Evolutionary conservation across 2,329 filamentous ascomycete genomes (phyloP).

Genomic region (Coniella lustricola): DNA sequence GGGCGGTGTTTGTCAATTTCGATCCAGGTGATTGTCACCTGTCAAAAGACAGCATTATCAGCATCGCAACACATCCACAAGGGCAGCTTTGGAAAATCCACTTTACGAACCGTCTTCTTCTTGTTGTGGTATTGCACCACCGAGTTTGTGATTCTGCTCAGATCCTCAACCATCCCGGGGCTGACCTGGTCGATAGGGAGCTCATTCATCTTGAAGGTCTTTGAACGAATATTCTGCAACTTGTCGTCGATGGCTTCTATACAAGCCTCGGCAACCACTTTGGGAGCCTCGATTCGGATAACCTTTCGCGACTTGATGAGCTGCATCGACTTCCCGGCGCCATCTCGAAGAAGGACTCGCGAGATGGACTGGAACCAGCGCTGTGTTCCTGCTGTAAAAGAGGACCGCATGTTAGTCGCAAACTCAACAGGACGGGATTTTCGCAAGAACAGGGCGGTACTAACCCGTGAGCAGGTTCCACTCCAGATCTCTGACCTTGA

Average conservation of each 20-base stretch:
- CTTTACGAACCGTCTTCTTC: constrained; percentile 17
- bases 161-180: constrained; percentile 25
- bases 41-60: neutral
- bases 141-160: constrained; percentile 32
- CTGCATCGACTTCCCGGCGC: constrained; percentile 30
- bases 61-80: too few relatives aligned
- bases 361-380: constrained; percentile 29
- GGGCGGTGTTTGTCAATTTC: constrained; percentile 19
- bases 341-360: constrained; percentile 24
- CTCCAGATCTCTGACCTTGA: constrained; percentile 33
- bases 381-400: constrained; percentile 26
- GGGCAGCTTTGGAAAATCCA: too few relatives aligned
- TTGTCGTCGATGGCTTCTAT: constrained; percentile 27
- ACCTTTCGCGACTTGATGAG: constrained; percentile 22
- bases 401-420: neutral
- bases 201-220: constrained; percentile 21
- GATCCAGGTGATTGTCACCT: constrained; percentile 37
- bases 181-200: constrained; percentile 21
- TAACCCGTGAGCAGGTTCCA: constrained; percentile 40
- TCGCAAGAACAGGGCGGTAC: constrained; percentile 17
- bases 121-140: constrained; percentile 30
- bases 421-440: neutral
- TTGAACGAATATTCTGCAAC: constrained; percentile 22
- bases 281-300: constrained; percentile 31
- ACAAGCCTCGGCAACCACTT: constrained; percentile 28